Evolutionary conservation across 228 moss, liverwort and hornwort species (phyloP), one percentile per base, ranked within the genome.

Genomic region (Sphagnum magellanicum): DNA sequence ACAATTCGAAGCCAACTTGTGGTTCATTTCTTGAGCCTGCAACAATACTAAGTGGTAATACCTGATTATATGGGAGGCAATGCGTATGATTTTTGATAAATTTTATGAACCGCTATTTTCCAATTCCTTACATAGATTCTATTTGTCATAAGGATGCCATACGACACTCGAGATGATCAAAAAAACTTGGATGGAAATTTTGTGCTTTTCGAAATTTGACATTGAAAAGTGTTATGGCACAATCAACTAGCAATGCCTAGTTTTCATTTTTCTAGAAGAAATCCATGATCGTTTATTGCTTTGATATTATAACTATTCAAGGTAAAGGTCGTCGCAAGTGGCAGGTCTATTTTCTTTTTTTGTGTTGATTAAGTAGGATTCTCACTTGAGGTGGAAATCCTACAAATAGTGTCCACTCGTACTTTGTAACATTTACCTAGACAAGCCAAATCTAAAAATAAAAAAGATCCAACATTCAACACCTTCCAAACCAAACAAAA

Each of bases 131-230:
- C 61, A 61, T 61, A 15, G 61, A 61, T 5, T 16, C 4, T 4
- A 3, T 61, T 3, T 15, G 1, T 13, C 61, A 61, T 15, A 15
- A 61, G 61, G 61, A 3, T 61, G 3, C 61, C 61, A 61, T 15
- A 61, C 61, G 4, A 4, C 61, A 61, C 61, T 61, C 4, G 4
- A 61, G 61, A 15, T 1, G 4, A 61, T 61, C 0, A 61, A 61
- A 61, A 61, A 61, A 11, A 61, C 61, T 61, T 61, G 61, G 61
- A 61, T 61, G 61, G 61, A 15, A 61, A 61, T 61, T 15, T 61
- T 15, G 61, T 61, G 61, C 12, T 61, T 61, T 10, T 3, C 16
- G 3, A 15, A 61, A 61, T 61, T 61, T 16, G 61, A 61, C 61
- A 61, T 61, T 61, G 5, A 6, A 61, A 61, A 5, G 4, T 61